Evolutionary conservation across 2,329 filamentous ascomycete genomes (phyloP), one percentile per base, ranked within the genome.

Genomic region (Talaromyces piceae): DNA sequence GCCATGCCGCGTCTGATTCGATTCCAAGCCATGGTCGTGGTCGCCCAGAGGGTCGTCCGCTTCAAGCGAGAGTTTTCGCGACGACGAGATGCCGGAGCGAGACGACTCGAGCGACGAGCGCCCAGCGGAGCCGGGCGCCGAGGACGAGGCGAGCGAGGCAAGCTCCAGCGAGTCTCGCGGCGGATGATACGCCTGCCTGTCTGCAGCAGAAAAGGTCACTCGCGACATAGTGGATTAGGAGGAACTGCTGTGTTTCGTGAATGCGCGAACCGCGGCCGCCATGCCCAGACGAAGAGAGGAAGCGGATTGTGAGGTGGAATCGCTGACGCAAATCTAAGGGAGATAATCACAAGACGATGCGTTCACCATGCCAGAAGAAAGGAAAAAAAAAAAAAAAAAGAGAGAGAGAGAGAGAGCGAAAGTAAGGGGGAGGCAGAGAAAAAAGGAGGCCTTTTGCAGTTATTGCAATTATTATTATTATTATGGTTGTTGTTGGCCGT

Each of bases 111-210:
- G 80, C 13, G 85, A 87, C n/a, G 79, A 74, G 44, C 85, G 81
- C 9, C 78, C 78, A 45, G 73, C 78, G 45, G 80, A 80, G 56
- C 78, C 79, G 48, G 78, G 80, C 59, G 86, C 89, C 59, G 87
- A 90, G 56, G 89, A 90, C 56, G 89, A 95, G 54, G 91, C 93
- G 57, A 98, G 83, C 49, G 91, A 96, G 54, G 91, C 93, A 53
- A 98, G 86, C 75, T 98, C 93, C 64, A 98, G 83, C 44, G 91
- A 97, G 77, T 98, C 93, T 73, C 93, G 88, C 55, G 82, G 73
- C 11, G 74, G 72, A 54, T 61, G 56, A 50, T n/a, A n/a, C n/a
- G 61, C 61, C 54, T 60, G 59, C 49, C 56, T 53, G n/a, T 61
- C 62, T 47, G 61, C 59, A 27, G 63, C 57, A n/a, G n/a, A n/a